Conservation (phyloP, 1,284 basidiomycete species). For the Ustilago bromivora region DNA sequence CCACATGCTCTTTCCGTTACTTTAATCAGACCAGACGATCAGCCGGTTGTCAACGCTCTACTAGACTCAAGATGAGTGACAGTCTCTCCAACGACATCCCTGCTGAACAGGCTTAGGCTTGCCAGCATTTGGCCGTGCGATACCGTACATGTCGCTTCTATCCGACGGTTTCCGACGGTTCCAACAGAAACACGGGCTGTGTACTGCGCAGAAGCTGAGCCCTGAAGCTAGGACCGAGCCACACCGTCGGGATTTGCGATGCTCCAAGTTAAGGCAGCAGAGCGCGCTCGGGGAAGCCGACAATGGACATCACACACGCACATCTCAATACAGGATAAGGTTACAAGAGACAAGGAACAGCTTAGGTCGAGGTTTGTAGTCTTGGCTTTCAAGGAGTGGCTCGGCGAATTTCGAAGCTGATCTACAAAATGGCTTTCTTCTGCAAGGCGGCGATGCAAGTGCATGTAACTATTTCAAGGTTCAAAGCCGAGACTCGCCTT, state of each 20-base stretch:
- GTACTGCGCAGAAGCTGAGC: not conserved
- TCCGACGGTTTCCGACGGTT: not conserved
- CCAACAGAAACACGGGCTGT: not conserved
- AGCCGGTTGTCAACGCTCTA: too few relatives aligned
- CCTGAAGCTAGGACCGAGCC: not conserved
- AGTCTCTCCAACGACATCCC: too few relatives aligned
- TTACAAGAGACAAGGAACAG: too few relatives aligned
- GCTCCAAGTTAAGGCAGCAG: not conserved
- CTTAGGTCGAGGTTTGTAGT: too few relatives aligned
- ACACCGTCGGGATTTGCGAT: not conserved
- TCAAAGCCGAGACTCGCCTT: constrained; percentile 1
- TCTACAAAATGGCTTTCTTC: constrained; percentile 1
- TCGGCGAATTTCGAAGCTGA: constrained; percentile 5
- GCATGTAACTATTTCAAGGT: not conserved
- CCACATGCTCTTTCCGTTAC: not conserved
- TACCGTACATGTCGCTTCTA: not conserved
- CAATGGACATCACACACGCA: too few relatives aligned
- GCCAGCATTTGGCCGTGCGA: not conserved
- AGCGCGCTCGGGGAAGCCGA: not conserved
- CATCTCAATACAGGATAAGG: too few relatives aligned
- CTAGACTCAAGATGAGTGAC: too few relatives aligned
- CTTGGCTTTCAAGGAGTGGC: not conserved
- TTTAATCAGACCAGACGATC: too few relatives aligned
- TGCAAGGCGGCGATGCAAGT: not conserved
- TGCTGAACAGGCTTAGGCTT: not conserved